These are phyloP conservation scores for Dothideomycetes sp. DNA, from an alignment of 2,329 filamentous ascomycete genomes.

Conservation along the genomic window DNA sequence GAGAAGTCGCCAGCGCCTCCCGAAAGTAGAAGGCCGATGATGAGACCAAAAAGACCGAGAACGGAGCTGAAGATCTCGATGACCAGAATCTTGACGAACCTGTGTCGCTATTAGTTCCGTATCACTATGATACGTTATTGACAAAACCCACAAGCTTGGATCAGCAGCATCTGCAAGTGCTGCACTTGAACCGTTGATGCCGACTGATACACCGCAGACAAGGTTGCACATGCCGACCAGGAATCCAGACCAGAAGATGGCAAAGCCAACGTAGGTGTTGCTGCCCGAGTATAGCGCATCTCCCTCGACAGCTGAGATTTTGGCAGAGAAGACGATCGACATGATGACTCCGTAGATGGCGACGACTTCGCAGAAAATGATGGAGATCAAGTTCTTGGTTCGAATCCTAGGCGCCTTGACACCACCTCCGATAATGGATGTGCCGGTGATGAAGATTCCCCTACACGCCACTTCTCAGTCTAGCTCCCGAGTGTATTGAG, in stretches of 20 bases:
- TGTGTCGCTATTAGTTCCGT: constrained; percentile 25
- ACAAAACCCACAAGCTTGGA: constrained; percentile 60
- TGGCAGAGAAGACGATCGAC: constrained; percentile 94
- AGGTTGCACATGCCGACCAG: constrained; percentile 94
- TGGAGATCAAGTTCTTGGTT: constrained; percentile 98
- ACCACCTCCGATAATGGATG: constrained; percentile 91
- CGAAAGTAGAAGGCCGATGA: constrained; percentile 81
- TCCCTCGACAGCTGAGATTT: constrained; percentile 57
- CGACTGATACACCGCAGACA: constrained; percentile 90
- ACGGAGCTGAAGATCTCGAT: constrained; percentile 99
- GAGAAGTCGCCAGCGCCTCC: constrained; percentile 70
- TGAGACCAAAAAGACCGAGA: constrained; percentile 88
- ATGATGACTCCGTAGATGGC: constrained; percentile 99
- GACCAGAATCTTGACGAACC: constrained; percentile 97
- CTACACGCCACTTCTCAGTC: constrained; percentile 35
- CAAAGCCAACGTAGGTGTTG: constrained; percentile 90
- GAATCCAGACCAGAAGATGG: constrained; percentile 89
- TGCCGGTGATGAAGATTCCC: constrained; percentile 98
- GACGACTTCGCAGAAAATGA: constrained; percentile 99
- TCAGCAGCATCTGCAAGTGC: constrained; percentile 94
- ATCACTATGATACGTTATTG: not conserved
- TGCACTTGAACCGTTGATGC: constrained; percentile 95
- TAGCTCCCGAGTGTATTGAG: not conserved
- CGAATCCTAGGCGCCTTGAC: constrained; percentile 95
- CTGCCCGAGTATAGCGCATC: constrained; percentile 59